These are phyloP conservation scores for Penicillium occitanis DNA, from an alignment of 2,329 filamentous ascomycete species.

Conservation along the genomic window DNA sequence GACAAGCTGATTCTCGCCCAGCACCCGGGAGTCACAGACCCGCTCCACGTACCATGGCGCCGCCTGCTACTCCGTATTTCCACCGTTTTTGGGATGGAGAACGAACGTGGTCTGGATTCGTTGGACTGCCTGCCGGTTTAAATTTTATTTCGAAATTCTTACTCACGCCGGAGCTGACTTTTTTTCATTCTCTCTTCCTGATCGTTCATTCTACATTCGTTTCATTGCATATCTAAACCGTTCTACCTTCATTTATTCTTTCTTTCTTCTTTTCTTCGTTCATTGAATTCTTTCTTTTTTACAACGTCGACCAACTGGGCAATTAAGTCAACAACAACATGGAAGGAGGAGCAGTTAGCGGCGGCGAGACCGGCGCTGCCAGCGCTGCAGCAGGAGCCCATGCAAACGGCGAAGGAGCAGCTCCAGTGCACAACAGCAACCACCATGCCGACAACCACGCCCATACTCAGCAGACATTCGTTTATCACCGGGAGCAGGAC, in stretches of 20 bases:
- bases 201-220: slow-evolving; percentile 8
- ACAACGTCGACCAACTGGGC: not conserved
- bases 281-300: not conserved
- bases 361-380: slow-evolving; percentile 21
- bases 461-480: slow-evolving; percentile 21
- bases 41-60: not conserved
- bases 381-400: slow-evolving; percentile 6
- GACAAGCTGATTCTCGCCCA: not conserved
- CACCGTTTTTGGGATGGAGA: not conserved
- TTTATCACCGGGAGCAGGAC: slow-evolving; percentile 27
- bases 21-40: not conserved
- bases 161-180: not conserved
- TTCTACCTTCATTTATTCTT: not conserved
- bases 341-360: slow-evolving; percentile 20
- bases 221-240: not conserved
- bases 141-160: not conserved
- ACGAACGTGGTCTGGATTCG: slow-evolving; percentile 3
- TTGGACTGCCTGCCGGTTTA: not conserved
- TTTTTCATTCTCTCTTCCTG: not conserved
- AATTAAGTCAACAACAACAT: slow-evolving; percentile 4
- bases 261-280: not conserved
- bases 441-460: slow-evolving; percentile 20
- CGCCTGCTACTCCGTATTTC: not conserved
- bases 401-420: slow-evolving; percentile 21
- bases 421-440: slow-evolving; percentile 25